A percentile compares a stretch with the other conserved stretches of the same genome.
These are phyloP conservation scores for Xerocomellus amylosporus DNA, from an alignment of 768 basidiomycete species.

Conservation along the genomic window DNA sequence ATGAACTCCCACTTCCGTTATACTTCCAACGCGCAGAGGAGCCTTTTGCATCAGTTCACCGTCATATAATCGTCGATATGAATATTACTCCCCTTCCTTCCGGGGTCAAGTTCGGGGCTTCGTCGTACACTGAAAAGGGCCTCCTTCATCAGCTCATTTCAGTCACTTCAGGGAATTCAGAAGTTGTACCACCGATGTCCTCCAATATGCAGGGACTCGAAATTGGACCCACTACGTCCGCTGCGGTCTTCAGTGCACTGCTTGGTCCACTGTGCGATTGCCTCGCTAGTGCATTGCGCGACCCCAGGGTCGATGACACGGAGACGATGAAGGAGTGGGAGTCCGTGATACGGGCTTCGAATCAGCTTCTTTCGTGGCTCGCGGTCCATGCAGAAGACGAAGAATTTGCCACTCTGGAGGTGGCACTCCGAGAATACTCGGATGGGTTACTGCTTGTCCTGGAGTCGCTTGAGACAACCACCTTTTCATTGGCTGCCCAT, in stretches of 20 bases:
- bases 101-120: constrained; percentile 48
- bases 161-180: constrained; percentile 30
- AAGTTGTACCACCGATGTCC: constrained; percentile 29
- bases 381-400: constrained; percentile 35
- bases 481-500: constrained; percentile 42
- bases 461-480: constrained; percentile 33
- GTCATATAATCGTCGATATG: constrained; percentile 46
- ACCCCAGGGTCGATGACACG: constrained; percentile 28
- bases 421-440: constrained; percentile 37
- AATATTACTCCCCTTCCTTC: constrained; percentile 47
- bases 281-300: constrained; percentile 38
- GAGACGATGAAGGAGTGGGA: constrained; percentile 39
- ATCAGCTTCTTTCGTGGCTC: constrained; percentile 48
- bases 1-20: constrained; percentile 13
- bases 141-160: constrained; percentile 55
- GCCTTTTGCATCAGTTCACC: constrained; percentile 3
- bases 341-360: constrained; percentile 37
- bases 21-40: constrained; percentile 15
- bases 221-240: constrained; percentile 42
- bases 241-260: constrained; percentile 42
- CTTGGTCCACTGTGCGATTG: constrained; percentile 48
- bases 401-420: constrained; percentile 30
- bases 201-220: constrained; percentile 40
- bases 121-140: constrained; percentile 60
- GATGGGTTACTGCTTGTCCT: constrained; percentile 39